These are phyloP conservation scores for Cardamine occulta DNA, from an alignment of 345 rosid species.

Conservation along the genomic window DNA sequence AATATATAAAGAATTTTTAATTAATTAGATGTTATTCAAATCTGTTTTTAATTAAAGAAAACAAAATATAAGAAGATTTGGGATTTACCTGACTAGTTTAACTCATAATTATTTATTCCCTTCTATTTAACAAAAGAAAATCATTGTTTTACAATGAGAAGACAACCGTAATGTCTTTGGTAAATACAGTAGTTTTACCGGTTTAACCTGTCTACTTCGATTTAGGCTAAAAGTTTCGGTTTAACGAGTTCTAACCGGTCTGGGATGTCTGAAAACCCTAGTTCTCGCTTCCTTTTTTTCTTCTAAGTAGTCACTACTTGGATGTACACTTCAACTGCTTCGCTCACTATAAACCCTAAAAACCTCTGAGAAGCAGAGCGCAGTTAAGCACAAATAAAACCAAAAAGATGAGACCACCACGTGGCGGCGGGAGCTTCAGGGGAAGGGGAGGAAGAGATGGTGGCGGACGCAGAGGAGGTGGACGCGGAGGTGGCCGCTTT, in stretches of 20 bases:
- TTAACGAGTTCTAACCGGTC: slow-evolving; percentile 25
- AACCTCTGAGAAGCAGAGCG: slow-evolving; percentile 27
- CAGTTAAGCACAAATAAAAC: background rate
- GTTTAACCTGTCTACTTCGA: background rate
- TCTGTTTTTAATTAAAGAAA: background rate
- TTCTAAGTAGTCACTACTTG: background rate
- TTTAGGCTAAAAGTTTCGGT: slow-evolving; percentile 19
- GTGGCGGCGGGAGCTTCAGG: slow-evolving; percentile 69
- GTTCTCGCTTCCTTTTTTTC: background rate
- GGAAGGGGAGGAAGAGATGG: slow-evolving; percentile 62
- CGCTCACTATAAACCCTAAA: slow-evolving; percentile 30
- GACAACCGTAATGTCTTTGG: background rate
- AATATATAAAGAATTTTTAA: background rate
- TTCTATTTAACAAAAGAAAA: background rate
- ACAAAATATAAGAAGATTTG: background rate
- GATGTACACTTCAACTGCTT: background rate
- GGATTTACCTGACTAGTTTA: background rate
- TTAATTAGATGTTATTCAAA: background rate
- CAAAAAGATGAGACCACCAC: slow-evolving; percentile 61
- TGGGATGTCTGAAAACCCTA: slow-evolving; percentile 48
- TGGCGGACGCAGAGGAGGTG: slow-evolving; percentile 50
- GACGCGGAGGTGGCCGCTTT: slow-evolving; percentile 54
- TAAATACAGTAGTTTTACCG: background rate
- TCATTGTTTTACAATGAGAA: background rate
- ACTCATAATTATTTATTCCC: background rate